A percentile compares a stretch with the other conserved stretches of the same genome.
phyloP scores from a whole-genome alignment of 768 basidiomycete genomes.

The Mrakia blollopis region DNA sequence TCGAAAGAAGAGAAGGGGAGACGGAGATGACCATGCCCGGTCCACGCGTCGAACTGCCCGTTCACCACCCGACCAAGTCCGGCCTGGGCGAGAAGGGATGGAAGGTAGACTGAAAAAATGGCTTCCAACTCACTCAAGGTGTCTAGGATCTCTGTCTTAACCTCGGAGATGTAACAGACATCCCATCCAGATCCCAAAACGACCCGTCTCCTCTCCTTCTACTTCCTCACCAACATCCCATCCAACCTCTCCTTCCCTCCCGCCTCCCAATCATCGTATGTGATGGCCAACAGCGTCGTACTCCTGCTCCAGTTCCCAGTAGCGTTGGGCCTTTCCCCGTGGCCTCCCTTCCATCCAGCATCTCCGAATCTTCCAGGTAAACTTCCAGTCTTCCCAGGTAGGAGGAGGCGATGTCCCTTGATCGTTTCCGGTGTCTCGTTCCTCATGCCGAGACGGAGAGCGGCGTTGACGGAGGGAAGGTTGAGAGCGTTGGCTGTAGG shows the following conservation, averaged over 20 bases:
- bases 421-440: background rate
- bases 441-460: conserved; percentile 27
- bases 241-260: conserved; percentile 13
- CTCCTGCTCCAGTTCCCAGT: conserved; percentile 3
- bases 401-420: background rate
- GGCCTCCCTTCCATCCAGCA: background rate
- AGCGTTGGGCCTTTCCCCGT: background rate
- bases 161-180: too few species aligned
- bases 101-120: too few species aligned
- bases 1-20: too few species aligned
- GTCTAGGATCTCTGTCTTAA: too few species aligned
- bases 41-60: too few species aligned
- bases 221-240: conserved; percentile 5
- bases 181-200: too few species aligned
- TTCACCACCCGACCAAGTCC: too few species aligned
- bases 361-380: conserved; percentile 11
- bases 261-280: conserved; percentile 23
- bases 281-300: conserved; percentile 14
- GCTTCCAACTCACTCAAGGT: too few species aligned
- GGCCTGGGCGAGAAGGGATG: too few species aligned
- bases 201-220: background rate
- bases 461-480: conserved; percentile 27
- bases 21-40: too few species aligned
- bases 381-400: background rate
- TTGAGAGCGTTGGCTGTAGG: conserved; percentile 23